Evolutionary conservation across 2,329 filamentous ascomycete species (phyloP).

Genomic region (Pestalotiopsis sp.): DNA sequence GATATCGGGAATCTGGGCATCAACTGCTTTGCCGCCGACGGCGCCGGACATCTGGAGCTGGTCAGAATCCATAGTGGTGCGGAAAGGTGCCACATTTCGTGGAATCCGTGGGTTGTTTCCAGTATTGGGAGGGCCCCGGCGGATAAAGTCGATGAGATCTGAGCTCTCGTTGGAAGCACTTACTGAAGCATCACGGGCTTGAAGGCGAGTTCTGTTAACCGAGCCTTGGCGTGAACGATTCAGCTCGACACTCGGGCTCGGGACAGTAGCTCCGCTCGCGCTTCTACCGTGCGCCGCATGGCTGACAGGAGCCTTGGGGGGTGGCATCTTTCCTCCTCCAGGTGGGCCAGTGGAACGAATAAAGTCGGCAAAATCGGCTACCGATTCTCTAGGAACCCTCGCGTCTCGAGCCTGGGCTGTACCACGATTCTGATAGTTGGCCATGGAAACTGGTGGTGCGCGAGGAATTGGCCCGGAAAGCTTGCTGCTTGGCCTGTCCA

Average conservation of each 20-base stretch:
- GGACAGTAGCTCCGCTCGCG: slow-evolving; percentile 33
- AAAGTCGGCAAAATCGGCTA: slow-evolving; percentile 85
- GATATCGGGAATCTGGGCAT: slow-evolving; percentile 59
- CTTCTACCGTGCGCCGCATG: slow-evolving; percentile 32
- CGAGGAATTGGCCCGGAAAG: slow-evolving; percentile 32
- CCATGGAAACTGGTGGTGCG: slow-evolving; percentile 32
- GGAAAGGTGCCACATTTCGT: slow-evolving; percentile 81
- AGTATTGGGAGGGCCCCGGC: slow-evolving; percentile 73
- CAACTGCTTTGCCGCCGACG: slow-evolving; percentile 58
- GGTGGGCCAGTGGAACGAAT: slow-evolving; percentile 81
- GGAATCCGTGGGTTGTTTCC: slow-evolving; percentile 73
- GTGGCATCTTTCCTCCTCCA: slow-evolving; percentile 34
- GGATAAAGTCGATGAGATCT: slow-evolving; percentile 94
- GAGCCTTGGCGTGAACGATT: slow-evolving; percentile 36
- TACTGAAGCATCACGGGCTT: slow-evolving; percentile 73
- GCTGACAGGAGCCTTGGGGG: slow-evolving; percentile 27
- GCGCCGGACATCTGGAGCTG: slow-evolving; percentile 59
- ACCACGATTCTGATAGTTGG: slow-evolving; percentile 34
- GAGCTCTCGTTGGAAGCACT: slow-evolving; percentile 70
- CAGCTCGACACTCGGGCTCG: slow-evolving; percentile 39
- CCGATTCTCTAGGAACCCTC: slow-evolving; percentile 69
- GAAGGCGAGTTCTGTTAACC: slow-evolving; percentile 56
- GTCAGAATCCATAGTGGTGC: slow-evolving; percentile 84
- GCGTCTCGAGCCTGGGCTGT: slow-evolving; percentile 68
- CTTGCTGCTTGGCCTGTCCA: slow-evolving; percentile 27